Base-by-base conservation (phyloP, 2,329 filamentous ascomycete genomes). In the Dactylonectria estremocensis region DNA sequence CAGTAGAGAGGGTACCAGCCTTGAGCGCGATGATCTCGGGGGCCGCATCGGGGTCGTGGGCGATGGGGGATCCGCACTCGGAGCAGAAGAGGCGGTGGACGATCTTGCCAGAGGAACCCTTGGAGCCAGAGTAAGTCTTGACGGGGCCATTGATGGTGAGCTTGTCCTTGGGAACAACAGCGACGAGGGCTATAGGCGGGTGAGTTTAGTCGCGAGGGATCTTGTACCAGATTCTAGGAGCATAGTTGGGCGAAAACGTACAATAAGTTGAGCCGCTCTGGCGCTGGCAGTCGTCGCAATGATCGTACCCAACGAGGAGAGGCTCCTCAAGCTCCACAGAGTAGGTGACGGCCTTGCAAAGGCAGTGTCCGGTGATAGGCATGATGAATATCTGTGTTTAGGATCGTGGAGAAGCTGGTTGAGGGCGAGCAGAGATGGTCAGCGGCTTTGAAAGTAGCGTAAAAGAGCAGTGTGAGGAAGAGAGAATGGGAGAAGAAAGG, bases 211-310 rank as follows among this genome's bases (percentile, higher is more conserved):
- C 11, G 9, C 35, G 5, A 8, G n/a, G 14, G 22, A 24, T 45
- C 28, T 28, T n/a, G n/a, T 4, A 28, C 16, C 3, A 7, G 5
- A 53, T 35, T 5, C 50, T n/a, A 35, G 50, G 5, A 37, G 31
- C 3, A 14, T 53, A 4, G 5, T 3, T 50, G 8, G 22, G 40
- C 46, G 20, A 31, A n/a, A 4, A 77, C 87, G 70, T 80, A 90
- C 88, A 92, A 80, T 92, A 92, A 65, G 90, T 91, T 18, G 89
- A 92, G 71, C 90, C 90, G 57, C 82, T 87, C 82, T 92, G 90
- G 77, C 90, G 89, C 82, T 92, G 90, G 86, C 90, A 92, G 81
- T 92, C 90, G 77, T 92, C 90, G 76, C 90, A 92, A 84, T 92
- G 90, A 78, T 92, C 91, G 79, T 92, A 92, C 70, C 87, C 90